These are phyloP conservation scores for Tolypocladium tropicale DNA, from an alignment of 2,329 filamentous ascomycete genomes.

Conservation along the genomic window DNA sequence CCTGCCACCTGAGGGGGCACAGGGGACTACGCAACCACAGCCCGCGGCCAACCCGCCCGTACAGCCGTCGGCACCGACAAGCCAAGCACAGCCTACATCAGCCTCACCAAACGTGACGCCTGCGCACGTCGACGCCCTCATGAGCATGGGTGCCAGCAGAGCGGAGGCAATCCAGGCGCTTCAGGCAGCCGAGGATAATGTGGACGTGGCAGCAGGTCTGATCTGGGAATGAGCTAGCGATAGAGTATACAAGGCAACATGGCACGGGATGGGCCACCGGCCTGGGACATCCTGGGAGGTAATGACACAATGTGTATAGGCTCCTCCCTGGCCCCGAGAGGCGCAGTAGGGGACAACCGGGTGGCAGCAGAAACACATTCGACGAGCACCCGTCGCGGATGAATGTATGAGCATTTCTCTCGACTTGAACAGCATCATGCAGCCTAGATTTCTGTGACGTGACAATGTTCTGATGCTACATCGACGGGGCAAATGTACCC, in stretches of 20 bases:
- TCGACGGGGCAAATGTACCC: not conserved
- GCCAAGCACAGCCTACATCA: conserved; percentile 15
- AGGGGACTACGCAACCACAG: conserved; percentile 10
- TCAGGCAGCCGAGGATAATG: conserved; percentile 72
- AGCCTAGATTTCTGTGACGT: not conserved
- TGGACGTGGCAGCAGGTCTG: conserved; percentile 45
- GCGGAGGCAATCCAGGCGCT: conserved; percentile 72
- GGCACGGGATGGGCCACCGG: not conserved
- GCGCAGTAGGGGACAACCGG: not conserved
- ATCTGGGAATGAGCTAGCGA: conserved; percentile 6
- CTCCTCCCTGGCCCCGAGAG: not conserved
- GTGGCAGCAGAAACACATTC: not conserved
- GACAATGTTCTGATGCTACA: not conserved
- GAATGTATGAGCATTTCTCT: not conserved
- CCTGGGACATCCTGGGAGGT: not conserved
- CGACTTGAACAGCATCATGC: not conserved
- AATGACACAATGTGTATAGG: not conserved
- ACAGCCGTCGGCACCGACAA: conserved; percentile 14
- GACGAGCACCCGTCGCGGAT: not conserved
- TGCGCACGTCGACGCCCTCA: conserved; percentile 64
- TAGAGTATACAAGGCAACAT: not conserved
- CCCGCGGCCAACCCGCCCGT: conserved; percentile 8
- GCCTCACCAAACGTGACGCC: conserved; percentile 35
- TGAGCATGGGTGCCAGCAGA: conserved; percentile 66
- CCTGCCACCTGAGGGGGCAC: conserved; percentile 18